These are phyloP conservation scores for Penicillium dipodomyicola DNA, from an alignment of 495 filamentous ascomycete genomes.

Conservation along the genomic window DNA sequence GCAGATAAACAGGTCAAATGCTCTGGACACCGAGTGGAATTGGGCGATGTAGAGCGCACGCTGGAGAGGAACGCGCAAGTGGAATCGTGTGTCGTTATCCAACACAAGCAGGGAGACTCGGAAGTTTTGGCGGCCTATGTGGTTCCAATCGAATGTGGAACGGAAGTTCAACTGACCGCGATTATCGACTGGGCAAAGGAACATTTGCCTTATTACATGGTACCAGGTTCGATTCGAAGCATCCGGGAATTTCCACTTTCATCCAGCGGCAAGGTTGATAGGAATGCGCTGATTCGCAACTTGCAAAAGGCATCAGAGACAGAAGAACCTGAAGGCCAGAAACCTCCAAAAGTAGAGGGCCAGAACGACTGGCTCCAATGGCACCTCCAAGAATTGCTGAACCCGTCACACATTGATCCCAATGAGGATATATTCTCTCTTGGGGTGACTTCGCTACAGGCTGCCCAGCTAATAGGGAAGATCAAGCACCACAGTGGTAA, in stretches of 20 bases:
- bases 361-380: too few species aligned
- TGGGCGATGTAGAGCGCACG: conserved; percentile 36
- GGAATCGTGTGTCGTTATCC: not conserved
- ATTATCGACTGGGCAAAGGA: not conserved
- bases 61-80: not conserved
- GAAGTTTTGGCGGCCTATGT: not conserved
- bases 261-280: conserved; percentile 1
- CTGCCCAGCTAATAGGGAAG: too few species aligned
- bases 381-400: too few species aligned
- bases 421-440: too few species aligned
- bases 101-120: not conserved
- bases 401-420: too few species aligned
- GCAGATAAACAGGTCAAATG: conserved; percentile 47
- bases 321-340: too few species aligned
- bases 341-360: too few species aligned
- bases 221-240: not conserved
- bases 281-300: not conserved
- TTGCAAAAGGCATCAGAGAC: too few species aligned
- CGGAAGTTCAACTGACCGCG: not conserved
- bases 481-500: too few species aligned
- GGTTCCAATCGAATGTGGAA: not conserved
- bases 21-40: conserved; percentile 37
- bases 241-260: not conserved
- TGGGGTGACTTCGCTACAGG: too few species aligned
- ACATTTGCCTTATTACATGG: not conserved